These are phyloP conservation scores for Mycena indigotica DNA, from an alignment of 768 basidiomycete species.

Conservation along the genomic window DNA sequence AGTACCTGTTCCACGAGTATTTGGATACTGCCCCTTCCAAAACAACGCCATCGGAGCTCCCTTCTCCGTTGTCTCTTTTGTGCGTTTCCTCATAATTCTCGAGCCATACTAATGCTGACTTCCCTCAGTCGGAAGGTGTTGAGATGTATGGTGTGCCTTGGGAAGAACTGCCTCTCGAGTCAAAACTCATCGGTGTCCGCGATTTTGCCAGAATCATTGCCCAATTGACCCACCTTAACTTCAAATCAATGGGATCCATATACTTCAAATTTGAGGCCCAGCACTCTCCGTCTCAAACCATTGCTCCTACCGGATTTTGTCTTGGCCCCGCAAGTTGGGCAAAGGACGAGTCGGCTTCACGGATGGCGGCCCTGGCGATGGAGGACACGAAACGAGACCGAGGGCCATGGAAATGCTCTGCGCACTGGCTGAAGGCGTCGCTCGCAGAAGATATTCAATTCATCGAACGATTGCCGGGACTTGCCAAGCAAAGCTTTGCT, in stretches of 20 bases:
- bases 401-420: constrained; percentile 26
- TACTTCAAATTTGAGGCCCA: constrained; percentile 24
- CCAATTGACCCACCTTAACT: constrained; percentile 25
- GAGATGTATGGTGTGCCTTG: constrained; percentile 25
- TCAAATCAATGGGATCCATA: constrained; percentile 27
- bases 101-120: not conserved
- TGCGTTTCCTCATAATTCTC: constrained; percentile 1
- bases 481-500: constrained; percentile 20
- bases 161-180: constrained; percentile 23
- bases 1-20: constrained; percentile 27
- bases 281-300: not conserved
- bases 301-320: constrained; percentile 15
- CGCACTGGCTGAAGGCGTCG: constrained; percentile 24
- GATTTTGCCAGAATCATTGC: constrained; percentile 25
- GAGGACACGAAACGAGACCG: constrained; percentile 15
- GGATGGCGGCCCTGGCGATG: constrained; percentile 10
- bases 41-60: constrained; percentile 26
- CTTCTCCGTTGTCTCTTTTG: constrained; percentile 26
- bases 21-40: constrained; percentile 26
- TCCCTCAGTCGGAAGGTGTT: constrained; percentile 18
- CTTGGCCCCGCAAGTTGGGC: constrained; percentile 26
- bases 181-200: constrained; percentile 24
- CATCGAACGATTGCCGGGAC: constrained; percentile 20
- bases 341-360: constrained; percentile 23
- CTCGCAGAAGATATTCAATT: constrained; percentile 25